phyloP scores from a whole-genome alignment of 129 eudicot species.

The Ambrosia trifida region DNA sequence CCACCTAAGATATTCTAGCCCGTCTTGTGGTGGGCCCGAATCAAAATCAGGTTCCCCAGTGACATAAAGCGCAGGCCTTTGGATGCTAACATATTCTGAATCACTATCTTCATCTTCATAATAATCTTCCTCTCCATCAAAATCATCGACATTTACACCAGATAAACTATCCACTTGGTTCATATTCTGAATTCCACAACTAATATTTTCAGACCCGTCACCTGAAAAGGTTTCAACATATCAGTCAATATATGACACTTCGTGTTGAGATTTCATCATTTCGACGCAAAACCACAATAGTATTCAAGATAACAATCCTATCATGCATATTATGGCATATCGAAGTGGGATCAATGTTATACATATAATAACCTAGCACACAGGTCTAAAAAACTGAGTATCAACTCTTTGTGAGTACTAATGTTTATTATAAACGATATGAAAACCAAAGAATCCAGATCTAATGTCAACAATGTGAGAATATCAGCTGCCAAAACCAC shows the following conservation, averaged over 20 bases:
- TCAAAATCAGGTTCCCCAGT: slow-evolving; percentile 96
- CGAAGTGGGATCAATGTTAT: not conserved
- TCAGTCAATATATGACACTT: slow-evolving; percentile 12
- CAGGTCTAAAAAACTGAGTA: not conserved
- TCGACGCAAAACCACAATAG: not conserved
- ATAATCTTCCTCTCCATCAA: slow-evolving; percentile 50
- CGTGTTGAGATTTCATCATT: not conserved
- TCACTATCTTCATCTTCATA: slow-evolving; percentile 72
- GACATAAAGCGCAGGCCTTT: slow-evolving; percentile 76
- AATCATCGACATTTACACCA: slow-evolving; percentile 28
- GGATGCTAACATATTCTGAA: slow-evolving; percentile 69
- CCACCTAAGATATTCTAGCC: slow-evolving; percentile 93
- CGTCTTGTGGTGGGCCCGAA: slow-evolving; percentile 96
- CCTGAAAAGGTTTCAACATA: slow-evolving; percentile 46
- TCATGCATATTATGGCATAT: not conserved
- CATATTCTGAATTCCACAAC: slow-evolving; percentile 25
- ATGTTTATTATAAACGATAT: slow-evolving; percentile 14
- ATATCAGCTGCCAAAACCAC: slow-evolving; percentile 7
- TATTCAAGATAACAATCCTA: not conserved
- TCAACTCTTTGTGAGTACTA: too few species aligned
- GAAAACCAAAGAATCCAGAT: not conserved
- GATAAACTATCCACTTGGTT: slow-evolving; percentile 27
- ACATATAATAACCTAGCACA: not conserved
- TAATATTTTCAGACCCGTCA: slow-evolving; percentile 29
- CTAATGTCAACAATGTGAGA: not conserved